A percentile compares a stretch with the other conserved stretches of the same genome.
Conservation (phyloP, 305 asterid genomes). For the Fraxinus xanthoxyloides region DNA sequence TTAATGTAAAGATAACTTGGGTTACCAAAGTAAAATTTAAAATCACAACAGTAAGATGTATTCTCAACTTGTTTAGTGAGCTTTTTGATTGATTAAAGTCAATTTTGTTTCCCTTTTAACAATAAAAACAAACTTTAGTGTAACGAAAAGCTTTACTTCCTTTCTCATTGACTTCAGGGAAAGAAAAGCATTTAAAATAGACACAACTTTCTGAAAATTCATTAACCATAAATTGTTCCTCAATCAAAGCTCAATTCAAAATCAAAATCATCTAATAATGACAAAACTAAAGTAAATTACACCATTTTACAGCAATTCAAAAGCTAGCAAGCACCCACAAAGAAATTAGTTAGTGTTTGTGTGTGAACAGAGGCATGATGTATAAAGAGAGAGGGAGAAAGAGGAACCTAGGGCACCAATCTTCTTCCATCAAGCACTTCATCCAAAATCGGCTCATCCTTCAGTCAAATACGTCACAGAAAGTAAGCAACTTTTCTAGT, state of each 20-base stretch:
- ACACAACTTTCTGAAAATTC: background rate
- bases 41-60: background rate
- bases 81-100: background rate
- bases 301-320: background rate
- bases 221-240: background rate
- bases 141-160: background rate
- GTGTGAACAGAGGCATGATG: background rate
- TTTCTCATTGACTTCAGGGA: background rate
- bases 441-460: background rate
- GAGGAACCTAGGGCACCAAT: constrained; percentile 24
- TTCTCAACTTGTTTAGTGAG: background rate
- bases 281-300: background rate
- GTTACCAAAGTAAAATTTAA: no score
- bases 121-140: background rate
- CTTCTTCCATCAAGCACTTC: constrained; percentile 5
- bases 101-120: background rate
- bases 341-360: background rate
- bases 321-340: constrained; percentile 4
- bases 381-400: background rate
- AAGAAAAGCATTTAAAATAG: background rate
- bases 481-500: background rate
- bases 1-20: background rate
- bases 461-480: background rate
- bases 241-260: background rate
- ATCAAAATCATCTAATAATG: background rate